Evolutionary conservation across 345 rosid species (phyloP).

Genomic region (Brassica carinata): DNA sequence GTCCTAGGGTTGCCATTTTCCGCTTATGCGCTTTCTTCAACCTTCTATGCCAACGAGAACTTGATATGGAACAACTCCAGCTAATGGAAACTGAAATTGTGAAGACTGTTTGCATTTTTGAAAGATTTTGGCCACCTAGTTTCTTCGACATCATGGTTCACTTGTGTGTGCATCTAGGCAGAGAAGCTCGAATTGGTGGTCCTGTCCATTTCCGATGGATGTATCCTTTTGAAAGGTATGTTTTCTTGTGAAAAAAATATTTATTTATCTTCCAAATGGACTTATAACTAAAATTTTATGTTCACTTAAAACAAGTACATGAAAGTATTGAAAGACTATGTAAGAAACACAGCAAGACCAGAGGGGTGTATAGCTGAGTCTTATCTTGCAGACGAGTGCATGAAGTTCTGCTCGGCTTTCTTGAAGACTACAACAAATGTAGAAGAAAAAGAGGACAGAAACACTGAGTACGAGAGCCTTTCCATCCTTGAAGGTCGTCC

Average conservation of each 20-base stretch:
- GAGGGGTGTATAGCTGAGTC: no score
- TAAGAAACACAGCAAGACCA: no score
- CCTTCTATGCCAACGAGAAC: neutral
- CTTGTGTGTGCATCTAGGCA: neutral
- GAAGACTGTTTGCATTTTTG: neutral
- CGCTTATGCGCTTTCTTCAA: neutral
- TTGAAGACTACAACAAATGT: no score
- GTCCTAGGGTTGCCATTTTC: neutral
- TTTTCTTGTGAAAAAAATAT: neutral
- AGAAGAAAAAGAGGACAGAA: no score
- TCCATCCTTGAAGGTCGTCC: neutral
- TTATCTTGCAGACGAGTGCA: no score
- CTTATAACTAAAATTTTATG: neutral
- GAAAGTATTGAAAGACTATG: no score
- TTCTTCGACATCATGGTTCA: neutral
- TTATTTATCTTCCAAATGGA: neutral
- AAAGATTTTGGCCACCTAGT: neutral
- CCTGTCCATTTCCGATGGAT: neutral
- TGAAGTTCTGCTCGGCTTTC: no score
- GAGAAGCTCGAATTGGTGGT: neutral
- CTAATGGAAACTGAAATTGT: neutral
- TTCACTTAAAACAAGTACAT: no score
- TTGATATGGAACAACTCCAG: neutral
- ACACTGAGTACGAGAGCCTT: neutral
- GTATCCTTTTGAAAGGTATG: neutral